These are phyloP conservation scores for Sisymbrium irio DNA, from an alignment of 345 rosid species.

Conservation along the genomic window DNA sequence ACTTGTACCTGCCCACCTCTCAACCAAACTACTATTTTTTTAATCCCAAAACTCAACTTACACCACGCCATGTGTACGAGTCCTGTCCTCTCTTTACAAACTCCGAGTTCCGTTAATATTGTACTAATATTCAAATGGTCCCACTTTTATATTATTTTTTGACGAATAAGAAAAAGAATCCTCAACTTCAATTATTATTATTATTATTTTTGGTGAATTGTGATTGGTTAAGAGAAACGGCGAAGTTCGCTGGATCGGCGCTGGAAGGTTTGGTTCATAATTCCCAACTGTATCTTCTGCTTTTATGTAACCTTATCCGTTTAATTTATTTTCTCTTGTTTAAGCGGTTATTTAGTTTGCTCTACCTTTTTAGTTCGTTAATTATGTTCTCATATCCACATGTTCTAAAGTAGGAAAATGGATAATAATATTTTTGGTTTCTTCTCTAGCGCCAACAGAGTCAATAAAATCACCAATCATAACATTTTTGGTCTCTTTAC, in stretches of 20 bases:
- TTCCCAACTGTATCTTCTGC: constrained; percentile 5
- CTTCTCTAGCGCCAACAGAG: too few species aligned
- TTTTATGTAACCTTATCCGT: constrained; percentile 26
- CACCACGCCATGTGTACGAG: constrained; percentile 30
- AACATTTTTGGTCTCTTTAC: background rate
- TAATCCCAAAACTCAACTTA: background rate
- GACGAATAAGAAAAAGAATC: background rate
- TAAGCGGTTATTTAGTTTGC: background rate
- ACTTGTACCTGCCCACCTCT: constrained; percentile 33
- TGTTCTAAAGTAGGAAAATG: too few species aligned
- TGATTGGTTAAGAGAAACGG: constrained; percentile 37
- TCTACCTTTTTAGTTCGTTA: background rate
- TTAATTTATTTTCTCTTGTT: background rate
- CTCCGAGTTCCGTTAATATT: constrained; percentile 28
- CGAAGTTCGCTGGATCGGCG: constrained; percentile 26
- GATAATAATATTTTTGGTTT: too few species aligned
- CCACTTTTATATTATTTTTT: background rate
- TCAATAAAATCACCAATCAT: background rate
- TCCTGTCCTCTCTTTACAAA: constrained; percentile 9
- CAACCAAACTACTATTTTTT: constrained; percentile 16
- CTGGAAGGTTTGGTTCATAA: constrained; percentile 28
- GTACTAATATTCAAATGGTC: background rate
- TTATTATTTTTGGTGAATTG: background rate
- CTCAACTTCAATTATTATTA: background rate
- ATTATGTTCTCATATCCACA: too few species aligned